phyloP scores from a whole-genome alignment of 441 rosid genomes.

The Adansonia rubrostipa region DNA sequence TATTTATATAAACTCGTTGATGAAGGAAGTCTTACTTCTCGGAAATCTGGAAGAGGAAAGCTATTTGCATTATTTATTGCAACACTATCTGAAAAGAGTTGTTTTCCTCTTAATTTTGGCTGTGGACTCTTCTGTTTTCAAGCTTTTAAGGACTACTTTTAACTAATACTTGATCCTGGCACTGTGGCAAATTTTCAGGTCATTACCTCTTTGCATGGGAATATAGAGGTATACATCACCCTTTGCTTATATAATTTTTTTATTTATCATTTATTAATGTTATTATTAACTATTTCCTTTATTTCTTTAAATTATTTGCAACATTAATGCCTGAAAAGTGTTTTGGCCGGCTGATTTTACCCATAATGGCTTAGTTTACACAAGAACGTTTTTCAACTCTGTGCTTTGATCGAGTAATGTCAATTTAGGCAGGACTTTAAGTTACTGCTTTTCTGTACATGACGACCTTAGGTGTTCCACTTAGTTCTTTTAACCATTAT shows the following conservation, averaged over 20 bases:
- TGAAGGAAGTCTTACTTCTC: background rate
- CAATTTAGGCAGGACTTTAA: background rate
- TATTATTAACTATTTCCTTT: background rate
- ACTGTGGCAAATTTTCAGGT: slow-evolving; percentile 45
- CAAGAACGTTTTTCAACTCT: background rate
- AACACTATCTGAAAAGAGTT: background rate
- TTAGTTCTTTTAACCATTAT: background rate
- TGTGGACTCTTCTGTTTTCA: background rate
- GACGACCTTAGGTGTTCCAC: background rate
- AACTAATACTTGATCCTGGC: slow-evolving; percentile 18
- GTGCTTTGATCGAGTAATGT: background rate
- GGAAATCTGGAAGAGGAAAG: background rate
- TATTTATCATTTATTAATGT: background rate
- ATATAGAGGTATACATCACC: slow-evolving; percentile 48
- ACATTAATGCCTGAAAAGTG: background rate
- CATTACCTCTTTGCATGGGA: slow-evolving; percentile 59
- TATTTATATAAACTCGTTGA: background rate
- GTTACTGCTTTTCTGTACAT: background rate
- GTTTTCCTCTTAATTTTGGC: background rate
- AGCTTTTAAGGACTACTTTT: slow-evolving; percentile 6
- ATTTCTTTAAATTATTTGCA: background rate
- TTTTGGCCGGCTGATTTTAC: background rate
- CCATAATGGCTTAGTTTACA: background rate
- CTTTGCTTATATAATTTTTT: background rate
- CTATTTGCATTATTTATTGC: background rate